phyloP scores from a whole-genome alignment of 768 basidiomycete genomes.

The Suillus subluteus region DNA sequence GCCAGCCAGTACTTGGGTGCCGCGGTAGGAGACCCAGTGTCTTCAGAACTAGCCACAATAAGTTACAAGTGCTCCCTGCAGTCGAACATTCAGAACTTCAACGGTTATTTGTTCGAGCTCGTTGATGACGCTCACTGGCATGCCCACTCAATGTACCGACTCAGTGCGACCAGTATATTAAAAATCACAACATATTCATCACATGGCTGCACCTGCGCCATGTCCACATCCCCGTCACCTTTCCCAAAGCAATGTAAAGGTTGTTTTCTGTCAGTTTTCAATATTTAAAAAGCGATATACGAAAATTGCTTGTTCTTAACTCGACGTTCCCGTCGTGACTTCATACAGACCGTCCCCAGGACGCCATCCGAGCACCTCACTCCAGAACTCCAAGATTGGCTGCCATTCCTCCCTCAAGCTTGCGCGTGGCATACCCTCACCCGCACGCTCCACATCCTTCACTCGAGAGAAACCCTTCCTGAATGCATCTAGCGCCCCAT shows the following conservation, averaged over 20 bases:
- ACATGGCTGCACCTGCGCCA: too few relatives aligned
- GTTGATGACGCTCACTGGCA: too few relatives aligned
- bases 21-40: too few relatives aligned
- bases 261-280: not conserved
- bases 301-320: not conserved
- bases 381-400: conserved; percentile 88
- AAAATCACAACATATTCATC: too few relatives aligned
- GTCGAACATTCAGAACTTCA: too few relatives aligned
- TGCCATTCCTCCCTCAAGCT: conserved; percentile 69
- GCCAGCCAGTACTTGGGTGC: too few relatives aligned
- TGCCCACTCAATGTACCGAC: too few relatives aligned
- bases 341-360: conserved; percentile 68
- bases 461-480: conserved; percentile 61
- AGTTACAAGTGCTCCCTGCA: too few relatives aligned
- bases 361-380: conserved; percentile 60
- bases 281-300: not conserved
- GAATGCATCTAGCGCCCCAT: conserved; percentile 53
- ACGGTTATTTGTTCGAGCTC: too few relatives aligned
- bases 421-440: conserved; percentile 74
- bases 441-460: conserved; percentile 50
- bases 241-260: not conserved
- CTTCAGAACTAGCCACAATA: too few relatives aligned
- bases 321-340: conserved; percentile 49
- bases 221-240: not conserved
- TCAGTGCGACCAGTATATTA: too few relatives aligned